Evolutionary conservation across 345 rosid genomes (phyloP).

Genomic region (Lepidium didymum): DNA sequence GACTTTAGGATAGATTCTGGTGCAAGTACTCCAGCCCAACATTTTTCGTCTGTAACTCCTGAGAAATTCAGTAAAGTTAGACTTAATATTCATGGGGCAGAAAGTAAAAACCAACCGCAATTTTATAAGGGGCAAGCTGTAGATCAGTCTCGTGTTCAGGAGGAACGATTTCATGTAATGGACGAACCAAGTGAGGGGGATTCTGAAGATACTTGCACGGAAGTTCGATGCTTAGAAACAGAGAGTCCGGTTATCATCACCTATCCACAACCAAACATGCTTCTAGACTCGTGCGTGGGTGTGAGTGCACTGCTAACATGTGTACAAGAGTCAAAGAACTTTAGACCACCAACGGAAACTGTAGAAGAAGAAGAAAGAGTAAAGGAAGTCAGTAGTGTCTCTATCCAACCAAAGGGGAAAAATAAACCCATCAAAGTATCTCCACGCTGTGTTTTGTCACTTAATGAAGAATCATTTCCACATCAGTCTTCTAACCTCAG

Average conservation of each 20-base stretch:
- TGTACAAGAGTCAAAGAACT: slow-evolving; percentile 22
- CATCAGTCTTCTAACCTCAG: slow-evolving; percentile 37
- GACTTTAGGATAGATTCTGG: slow-evolving; percentile 41
- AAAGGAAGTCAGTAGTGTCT: slow-evolving; percentile 8
- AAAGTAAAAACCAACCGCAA: slow-evolving; percentile 11
- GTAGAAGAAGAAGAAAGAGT: slow-evolving; percentile 15
- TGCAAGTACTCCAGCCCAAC: slow-evolving; percentile 28
- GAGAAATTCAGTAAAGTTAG: slow-evolving; percentile 12
- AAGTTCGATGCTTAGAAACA: slow-evolving; percentile 46
- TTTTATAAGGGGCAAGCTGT: slow-evolving; percentile 30
- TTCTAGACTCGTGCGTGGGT: slow-evolving; percentile 26
- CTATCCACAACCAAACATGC: slow-evolving; percentile 24
- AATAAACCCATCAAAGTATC: slow-evolving; percentile 18
- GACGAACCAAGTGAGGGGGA: slow-evolving; percentile 37
- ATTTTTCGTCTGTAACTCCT: slow-evolving; percentile 26
- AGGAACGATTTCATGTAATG: slow-evolving; percentile 29
- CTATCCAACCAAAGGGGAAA: slow-evolving; percentile 27
- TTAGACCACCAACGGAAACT: slow-evolving; percentile 9
- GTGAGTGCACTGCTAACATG: slow-evolving; percentile 4
- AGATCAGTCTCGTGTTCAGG: slow-evolving; percentile 25
- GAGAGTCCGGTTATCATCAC: slow-evolving; percentile 32
- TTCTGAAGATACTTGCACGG: slow-evolving; percentile 44
- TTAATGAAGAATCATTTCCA: slow-evolving; percentile 34
- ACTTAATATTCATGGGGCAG: slow-evolving; percentile 20
- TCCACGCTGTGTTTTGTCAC: slow-evolving; percentile 27